Percentiles rank a stretch among this genome's conserved stretches.
Evolutionary conservation across 352 stramenopile species (phyloP).

Genomic region (Aphanomyces stellatus): DNA sequence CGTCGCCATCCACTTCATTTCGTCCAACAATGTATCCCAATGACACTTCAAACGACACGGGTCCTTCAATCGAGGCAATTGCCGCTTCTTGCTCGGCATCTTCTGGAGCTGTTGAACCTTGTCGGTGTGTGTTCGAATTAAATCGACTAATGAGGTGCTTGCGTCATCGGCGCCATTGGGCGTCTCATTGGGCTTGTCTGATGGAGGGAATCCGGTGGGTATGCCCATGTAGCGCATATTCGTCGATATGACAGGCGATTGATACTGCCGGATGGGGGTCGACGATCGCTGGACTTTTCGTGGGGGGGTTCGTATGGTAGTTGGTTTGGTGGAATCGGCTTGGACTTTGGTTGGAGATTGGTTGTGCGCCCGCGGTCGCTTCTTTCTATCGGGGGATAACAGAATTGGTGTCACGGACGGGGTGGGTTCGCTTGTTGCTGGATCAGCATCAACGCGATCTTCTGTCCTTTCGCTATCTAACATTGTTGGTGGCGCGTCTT

Average conservation of each 20-base stretch:
- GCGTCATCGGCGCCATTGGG: neutral
- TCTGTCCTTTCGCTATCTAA: neutral
- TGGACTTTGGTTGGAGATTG: neutral
- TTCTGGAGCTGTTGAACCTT: conserved; percentile 11
- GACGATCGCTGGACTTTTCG: conserved; percentile 13
- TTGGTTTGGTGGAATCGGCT: neutral
- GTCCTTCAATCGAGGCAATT: conserved; percentile 50
- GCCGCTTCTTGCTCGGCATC: conserved; percentile 35
- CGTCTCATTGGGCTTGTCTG: neutral
- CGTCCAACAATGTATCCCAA: conserved; percentile 92
- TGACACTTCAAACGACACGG: conserved; percentile 60
- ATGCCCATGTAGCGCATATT: neutral
- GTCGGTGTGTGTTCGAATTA: conserved; percentile 5
- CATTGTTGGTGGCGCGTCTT: too few relatives aligned
- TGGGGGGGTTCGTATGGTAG: neutral
- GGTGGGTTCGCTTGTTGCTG: neutral
- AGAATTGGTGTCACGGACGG: neutral
- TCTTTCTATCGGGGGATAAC: neutral
- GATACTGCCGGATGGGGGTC: conserved; percentile 10
- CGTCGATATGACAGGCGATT: conserved; percentile 4
- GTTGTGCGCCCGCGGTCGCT: neutral
- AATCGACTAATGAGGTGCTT: neutral
- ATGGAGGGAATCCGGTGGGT: neutral
- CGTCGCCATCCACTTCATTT: conserved; percentile 95
- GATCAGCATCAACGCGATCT: neutral